Conservation (phyloP, 176 grass and related monocot genomes). For the Poa pratensis region DNA sequence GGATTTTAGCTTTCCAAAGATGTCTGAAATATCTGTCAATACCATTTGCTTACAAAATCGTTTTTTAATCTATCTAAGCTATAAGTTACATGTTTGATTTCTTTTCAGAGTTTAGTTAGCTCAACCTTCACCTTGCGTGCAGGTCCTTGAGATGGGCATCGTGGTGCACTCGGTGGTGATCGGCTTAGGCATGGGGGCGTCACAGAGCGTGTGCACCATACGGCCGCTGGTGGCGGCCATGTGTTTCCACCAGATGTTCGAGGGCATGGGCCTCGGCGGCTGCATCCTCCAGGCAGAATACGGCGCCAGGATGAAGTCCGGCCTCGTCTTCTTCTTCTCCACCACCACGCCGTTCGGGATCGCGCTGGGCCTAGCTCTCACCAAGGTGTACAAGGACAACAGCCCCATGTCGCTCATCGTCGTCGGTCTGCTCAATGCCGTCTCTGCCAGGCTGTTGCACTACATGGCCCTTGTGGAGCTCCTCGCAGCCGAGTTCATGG, state of each 20-base stretch:
- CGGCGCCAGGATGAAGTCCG: constrained; percentile 53
- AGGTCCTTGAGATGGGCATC: constrained; percentile 82
- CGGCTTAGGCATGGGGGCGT: constrained; percentile 66
- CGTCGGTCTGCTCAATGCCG: constrained; percentile 67
- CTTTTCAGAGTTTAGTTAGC: no score
- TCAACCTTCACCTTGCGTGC: no score
- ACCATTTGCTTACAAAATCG: no score
- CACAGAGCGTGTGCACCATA: constrained; percentile 66
- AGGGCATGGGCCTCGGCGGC: constrained; percentile 83
- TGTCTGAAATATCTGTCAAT: no score
- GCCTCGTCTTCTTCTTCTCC: constrained; percentile 82
- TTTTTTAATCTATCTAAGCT: no score
- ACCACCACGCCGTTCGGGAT: constrained; percentile 79
- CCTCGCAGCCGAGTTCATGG: constrained; percentile 75
- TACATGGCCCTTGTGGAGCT: constrained; percentile 92
- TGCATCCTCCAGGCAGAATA: constrained; percentile 86
- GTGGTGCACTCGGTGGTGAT: constrained; percentile 89
- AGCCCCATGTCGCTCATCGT: constrained; percentile 75
- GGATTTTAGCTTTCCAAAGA: no score
- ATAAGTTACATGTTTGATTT: no score
- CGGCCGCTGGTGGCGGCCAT: constrained; percentile 67
- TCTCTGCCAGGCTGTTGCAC: constrained; percentile 70
- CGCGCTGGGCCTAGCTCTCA: constrained; percentile 65
- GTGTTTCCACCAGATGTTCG: constrained; percentile 81
- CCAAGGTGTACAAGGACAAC: constrained; percentile 68